Conservation (phyloP, 1,284 basidiomycete genomes). For the Macrocybe sp. region DNA sequence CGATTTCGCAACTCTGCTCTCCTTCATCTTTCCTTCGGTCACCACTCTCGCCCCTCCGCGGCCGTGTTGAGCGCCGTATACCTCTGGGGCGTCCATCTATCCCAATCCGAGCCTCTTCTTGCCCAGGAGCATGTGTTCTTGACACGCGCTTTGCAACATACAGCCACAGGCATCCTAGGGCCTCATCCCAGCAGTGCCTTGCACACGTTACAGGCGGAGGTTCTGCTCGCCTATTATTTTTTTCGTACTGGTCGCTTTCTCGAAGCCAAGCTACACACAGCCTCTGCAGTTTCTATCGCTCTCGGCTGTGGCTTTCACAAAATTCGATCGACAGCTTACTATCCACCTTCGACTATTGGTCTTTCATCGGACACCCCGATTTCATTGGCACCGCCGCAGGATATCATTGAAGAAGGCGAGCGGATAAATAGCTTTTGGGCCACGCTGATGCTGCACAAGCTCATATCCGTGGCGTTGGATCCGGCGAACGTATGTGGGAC, state of each 20-base stretch:
- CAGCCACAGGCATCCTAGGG: conserved; percentile 31
- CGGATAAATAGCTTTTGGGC: conserved; percentile 56
- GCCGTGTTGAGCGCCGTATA: conserved; percentile 44
- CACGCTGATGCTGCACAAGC: conserved; percentile 47
- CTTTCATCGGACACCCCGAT: conserved; percentile 28
- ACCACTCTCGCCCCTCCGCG: conserved; percentile 38
- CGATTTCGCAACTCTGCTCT: conserved; percentile 35
- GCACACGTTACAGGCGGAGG: conserved; percentile 52
- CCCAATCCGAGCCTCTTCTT: conserved; percentile 28
- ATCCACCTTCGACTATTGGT: conserved; percentile 25
- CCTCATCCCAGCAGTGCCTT: conserved; percentile 39
- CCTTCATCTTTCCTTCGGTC: conserved; percentile 30
- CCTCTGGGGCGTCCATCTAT: conserved; percentile 44
- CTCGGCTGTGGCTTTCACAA: conserved; percentile 37
- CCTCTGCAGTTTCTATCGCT: conserved; percentile 35
- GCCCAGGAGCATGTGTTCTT: conserved; percentile 35
- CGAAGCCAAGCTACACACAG: conserved; percentile 39
- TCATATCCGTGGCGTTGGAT: conserved; percentile 42
- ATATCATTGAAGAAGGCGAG: conserved; percentile 49
- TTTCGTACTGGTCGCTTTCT: conserved; percentile 39
- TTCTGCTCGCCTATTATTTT: conserved; percentile 52
- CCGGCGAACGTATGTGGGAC: conserved; percentile 38
- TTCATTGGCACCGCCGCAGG: conserved; percentile 25
- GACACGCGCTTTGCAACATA: conserved; percentile 37
- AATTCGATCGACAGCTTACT: conserved; percentile 29